Evolutionary conservation across 768 basidiomycete genomes (phyloP), one percentile per base, ranked within the genome.

Genomic region (Hygrophorus pudorinus): DNA sequence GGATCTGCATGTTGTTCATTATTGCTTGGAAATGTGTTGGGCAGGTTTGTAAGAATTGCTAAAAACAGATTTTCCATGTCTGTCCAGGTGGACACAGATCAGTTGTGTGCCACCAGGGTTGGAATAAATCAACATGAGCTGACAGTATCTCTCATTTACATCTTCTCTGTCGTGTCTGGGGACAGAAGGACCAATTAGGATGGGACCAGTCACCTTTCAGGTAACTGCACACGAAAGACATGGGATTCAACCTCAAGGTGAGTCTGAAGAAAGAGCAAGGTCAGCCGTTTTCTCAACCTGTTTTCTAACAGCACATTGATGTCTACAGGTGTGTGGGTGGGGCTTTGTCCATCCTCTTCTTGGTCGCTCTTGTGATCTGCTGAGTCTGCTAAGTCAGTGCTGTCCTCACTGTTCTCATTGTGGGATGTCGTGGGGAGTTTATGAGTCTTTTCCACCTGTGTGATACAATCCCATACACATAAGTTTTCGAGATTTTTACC

Each of bases 111-210:
- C 55, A 29, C 70, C 69, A 71, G 0, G 70, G 71, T 47, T 68
- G 67, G 49, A 71, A 71, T 0, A 71, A 12, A 67, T 58, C 3
- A 72, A 45, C 68, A 70, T 71, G 2, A 65, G 42, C 1, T 61
- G 48, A 42, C 56, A 61, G 44, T 66, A 67, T 5, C 42, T 42
- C 0, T 46, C 49, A 10, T 50, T 45, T 0, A 38, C 2, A 5
- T 55, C 43, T 5, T 42, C 16, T 5, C 24, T 11, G 45, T 70
- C 62, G 5, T 57, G 40, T 0, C 62, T 48, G 5, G 67, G 68
- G 1, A 72, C 41, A 0, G 28, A 29, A 0, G 64, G 45, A 1
- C 70, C 70, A 13, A 69, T 53, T 0, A 59, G 59, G 1, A 68
- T 62, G 13, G 62, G 60, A 68, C 54, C n/a, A 53, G 28, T 1